Base-by-base conservation (phyloP, 805 yeast species). In the Candida ulmi region DNA sequence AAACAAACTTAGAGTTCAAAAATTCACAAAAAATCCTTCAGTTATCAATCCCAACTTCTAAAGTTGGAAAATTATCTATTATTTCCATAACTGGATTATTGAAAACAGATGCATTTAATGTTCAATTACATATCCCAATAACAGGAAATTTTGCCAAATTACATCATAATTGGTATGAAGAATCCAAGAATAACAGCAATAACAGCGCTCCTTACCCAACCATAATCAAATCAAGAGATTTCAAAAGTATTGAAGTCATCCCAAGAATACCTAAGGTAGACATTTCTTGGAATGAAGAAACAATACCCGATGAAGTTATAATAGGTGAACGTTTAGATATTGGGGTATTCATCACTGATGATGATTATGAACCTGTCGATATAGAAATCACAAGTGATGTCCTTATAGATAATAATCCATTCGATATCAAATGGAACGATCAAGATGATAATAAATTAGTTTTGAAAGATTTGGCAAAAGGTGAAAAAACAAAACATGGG, bases 201-300 rank as follows among this genome's bases (percentile, higher is more conserved):
- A 27, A 17, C 23, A 9, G 9, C 24, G 6, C 15, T 5, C n/a
- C 17, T 17, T 17, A 30, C 6, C 29, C 46, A 30, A 33, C 41
- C 27, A 35, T 50, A 23, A 30, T 58, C 11, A 43, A 43, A 11
- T 38, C 49, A 3, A 17, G 16, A 2, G 42, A 45, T n/a, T 61
- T 63, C 5, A 35, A 35, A 8, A 28, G 39, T 6, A 42, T 45
- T 23, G 61, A 61, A 28, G 55, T 67, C 3, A 48, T 66, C 8
- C 74, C 76, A 13, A 60, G 67, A 36, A 49, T 60, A 3, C 76
- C 76, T 6, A 53, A 26, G 12, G 11, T 26, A 8, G 28, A 47
- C 16, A 50, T 63, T 5, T 33, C 34, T 0, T 38, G 66, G 7
- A 47, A 45, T 17, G 12, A 13, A 13, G 8, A 12, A 2, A 45